phyloP scores from a whole-genome alignment of 139 green algal species.

The Mychonastes homosphaera region DNA sequence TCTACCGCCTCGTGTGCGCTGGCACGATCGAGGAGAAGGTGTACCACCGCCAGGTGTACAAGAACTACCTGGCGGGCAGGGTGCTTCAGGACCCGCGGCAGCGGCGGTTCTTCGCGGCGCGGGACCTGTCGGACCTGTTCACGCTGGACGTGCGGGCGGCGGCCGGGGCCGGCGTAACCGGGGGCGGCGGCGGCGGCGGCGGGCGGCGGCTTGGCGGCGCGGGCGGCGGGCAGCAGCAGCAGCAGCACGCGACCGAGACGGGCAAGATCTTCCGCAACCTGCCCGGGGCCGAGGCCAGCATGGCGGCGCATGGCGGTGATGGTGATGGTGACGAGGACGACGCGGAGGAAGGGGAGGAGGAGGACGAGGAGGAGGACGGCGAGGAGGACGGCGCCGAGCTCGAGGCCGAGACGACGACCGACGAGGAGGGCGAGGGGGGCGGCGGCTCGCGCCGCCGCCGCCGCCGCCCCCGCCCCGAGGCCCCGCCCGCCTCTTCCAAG shows the following conservation, averaged over 20 bases:
- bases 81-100: slow-evolving; percentile 83
- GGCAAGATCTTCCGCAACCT: neutral
- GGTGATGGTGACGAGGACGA: neutral
- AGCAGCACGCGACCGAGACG: neutral
- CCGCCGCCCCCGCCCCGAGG: neutral
- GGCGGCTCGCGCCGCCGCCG: neutral
- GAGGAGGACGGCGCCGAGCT: neutral
- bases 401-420: no score
- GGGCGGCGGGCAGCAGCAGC: slow-evolving; percentile 1
- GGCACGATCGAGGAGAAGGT: slow-evolving; percentile 98
- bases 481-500: neutral
- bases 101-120: slow-evolving; percentile 82
- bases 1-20: slow-evolving; percentile 87
- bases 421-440: no score
- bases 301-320: neutral
- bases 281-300: neutral
- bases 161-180: neutral
- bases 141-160: slow-evolving; percentile 60
- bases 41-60: slow-evolving; percentile 91
- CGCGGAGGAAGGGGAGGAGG: neutral
- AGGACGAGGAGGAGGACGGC: neutral
- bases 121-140: slow-evolving; percentile 89
- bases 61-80: slow-evolving; percentile 82
- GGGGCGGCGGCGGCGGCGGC: slow-evolving; percentile 1
- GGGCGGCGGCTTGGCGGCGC: neutral